Conservation (phyloP, 495 filamentous ascomycete genomes). For the Articulospora tetracladia region DNA sequence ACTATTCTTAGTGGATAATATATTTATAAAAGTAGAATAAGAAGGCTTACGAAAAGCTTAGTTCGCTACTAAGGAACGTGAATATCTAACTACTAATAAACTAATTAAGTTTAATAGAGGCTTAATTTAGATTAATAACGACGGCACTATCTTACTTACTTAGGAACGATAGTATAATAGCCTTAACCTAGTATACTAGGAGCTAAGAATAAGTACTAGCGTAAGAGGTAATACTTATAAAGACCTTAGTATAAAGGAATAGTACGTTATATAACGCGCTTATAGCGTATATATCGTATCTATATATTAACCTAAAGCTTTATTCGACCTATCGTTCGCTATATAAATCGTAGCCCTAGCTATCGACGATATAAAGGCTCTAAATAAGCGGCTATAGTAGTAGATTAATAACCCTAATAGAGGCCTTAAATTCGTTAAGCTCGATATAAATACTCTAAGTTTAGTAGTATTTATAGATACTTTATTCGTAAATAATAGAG, state of each 20-base stretch:
- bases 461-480: conserved; percentile 13
- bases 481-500: conserved; percentile 21
- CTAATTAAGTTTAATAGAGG: conserved; percentile 6
- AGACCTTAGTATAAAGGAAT: conserved; percentile 1
- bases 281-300: conserved; percentile 7
- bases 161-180: background rate
- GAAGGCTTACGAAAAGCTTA: background rate
- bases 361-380: background rate
- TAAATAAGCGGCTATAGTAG: conserved; percentile 16
- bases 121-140: background rate
- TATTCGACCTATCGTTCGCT: background rate
- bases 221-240: background rate
- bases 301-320: conserved; percentile 7
- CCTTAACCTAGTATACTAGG: background rate
- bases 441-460: background rate
- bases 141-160: background rate
- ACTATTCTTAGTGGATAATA: background rate
- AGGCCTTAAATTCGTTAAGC: background rate
- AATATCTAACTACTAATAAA: background rate
- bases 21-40: conserved; percentile 1
- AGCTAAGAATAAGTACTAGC: background rate
- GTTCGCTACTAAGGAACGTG: conserved; percentile 3
- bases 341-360: background rate
- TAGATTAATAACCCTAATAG: background rate
- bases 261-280: conserved; percentile 3